A percentile compares a stretch with the other conserved stretches of the same genome.
Evolutionary conservation across 768 basidiomycete genomes (phyloP).

Genomic region (Russula emetica): DNA sequence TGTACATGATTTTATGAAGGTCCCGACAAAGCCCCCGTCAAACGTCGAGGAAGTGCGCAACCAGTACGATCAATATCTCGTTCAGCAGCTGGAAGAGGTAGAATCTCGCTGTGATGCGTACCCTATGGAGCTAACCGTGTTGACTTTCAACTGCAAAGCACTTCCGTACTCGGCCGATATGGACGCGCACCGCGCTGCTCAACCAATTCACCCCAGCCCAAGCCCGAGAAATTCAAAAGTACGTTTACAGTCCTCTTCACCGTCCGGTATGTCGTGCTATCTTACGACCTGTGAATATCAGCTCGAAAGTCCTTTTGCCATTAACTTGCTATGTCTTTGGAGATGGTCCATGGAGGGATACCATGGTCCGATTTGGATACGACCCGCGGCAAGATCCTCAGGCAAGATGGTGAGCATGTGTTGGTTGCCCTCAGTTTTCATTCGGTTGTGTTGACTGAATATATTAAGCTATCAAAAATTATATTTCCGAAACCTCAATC

Average conservation of each 20-base stretch:
- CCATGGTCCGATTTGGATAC: constrained; percentile 79
- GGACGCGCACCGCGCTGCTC: constrained; percentile 83
- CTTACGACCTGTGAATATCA: constrained; percentile 33
- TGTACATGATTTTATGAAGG: constrained; percentile 1
- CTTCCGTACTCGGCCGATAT: constrained; percentile 74
- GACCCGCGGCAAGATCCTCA: constrained; percentile 76
- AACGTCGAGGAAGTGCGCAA: constrained; percentile 57
- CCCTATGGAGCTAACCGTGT: not conserved
- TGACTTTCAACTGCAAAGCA: constrained; percentile 40
- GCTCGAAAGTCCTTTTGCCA: constrained; percentile 78
- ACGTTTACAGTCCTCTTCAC: constrained; percentile 28
- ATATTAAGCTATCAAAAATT: constrained; percentile 74
- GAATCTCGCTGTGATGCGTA: not conserved
- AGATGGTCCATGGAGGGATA: constrained; percentile 93
- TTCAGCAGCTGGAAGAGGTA: constrained; percentile 55
- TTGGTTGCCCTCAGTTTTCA: constrained; percentile 2
- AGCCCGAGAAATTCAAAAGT: constrained; percentile 74
- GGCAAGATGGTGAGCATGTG: constrained; percentile 64
- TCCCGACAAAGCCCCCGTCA: constrained; percentile 56
- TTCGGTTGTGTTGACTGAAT: constrained; percentile 6
- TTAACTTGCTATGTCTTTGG: constrained; percentile 83
- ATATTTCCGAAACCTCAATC: constrained; percentile 84
- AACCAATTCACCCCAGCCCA: constrained; percentile 73
- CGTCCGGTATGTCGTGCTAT: not conserved
- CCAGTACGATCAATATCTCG: constrained; percentile 50